A percentile compares a stretch with the other conserved stretches of the same genome.
Evolutionary conservation across 2,329 filamentous ascomycete genomes (phyloP).

Genomic region (Bipolaris gigantea): DNA sequence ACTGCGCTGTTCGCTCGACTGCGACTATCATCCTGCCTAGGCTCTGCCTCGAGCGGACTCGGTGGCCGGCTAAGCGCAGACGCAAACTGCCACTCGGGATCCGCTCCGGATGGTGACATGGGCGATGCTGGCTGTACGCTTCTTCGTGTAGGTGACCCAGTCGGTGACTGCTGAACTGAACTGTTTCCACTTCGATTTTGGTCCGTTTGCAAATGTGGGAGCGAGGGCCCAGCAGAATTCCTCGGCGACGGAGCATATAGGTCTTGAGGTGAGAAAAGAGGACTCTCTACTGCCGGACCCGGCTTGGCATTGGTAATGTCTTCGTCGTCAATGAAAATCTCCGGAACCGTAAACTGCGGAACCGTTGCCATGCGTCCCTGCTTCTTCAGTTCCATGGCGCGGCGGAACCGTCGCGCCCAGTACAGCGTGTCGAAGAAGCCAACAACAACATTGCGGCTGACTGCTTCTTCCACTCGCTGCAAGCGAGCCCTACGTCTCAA

Average conservation of each 20-base stretch:
- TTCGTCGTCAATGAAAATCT: slow-evolving; percentile 86
- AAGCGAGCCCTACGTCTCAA: slow-evolving; percentile 84
- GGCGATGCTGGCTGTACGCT: slow-evolving; percentile 32
- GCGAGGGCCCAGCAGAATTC: slow-evolving; percentile 34
- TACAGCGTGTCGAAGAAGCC: slow-evolving; percentile 96
- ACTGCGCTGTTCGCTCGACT: slow-evolving; percentile 69
- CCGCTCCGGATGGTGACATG: slow-evolving; percentile 30
- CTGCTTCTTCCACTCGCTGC: slow-evolving; percentile 92
- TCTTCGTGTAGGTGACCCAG: slow-evolving; percentile 37
- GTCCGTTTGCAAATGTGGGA: slow-evolving; percentile 30
- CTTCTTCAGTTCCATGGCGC: slow-evolving; percentile 70
- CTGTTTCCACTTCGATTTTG: slow-evolving; percentile 38
- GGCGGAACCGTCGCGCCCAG: slow-evolving; percentile 81
- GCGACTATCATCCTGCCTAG: slow-evolving; percentile 49
- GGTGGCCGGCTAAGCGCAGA: slow-evolving; percentile 46
- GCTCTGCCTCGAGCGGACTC: slow-evolving; percentile 39
- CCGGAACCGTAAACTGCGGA: slow-evolving; percentile 80
- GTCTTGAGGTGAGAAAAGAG: slow-evolving; percentile 39
- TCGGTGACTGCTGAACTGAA: slow-evolving; percentile 45
- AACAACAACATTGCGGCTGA: slow-evolving; percentile 83
- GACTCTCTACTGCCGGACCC: slow-evolving; percentile 39
- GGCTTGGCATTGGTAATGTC: slow-evolving; percentile 52
- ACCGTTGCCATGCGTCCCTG: slow-evolving; percentile 73
- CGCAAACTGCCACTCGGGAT: slow-evolving; percentile 52
- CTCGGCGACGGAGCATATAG: slow-evolving; percentile 21